These are phyloP conservation scores for Lanmaoa pseudosensibilis DNA, from an alignment of 768 basidiomycete species.

Conservation along the genomic window DNA sequence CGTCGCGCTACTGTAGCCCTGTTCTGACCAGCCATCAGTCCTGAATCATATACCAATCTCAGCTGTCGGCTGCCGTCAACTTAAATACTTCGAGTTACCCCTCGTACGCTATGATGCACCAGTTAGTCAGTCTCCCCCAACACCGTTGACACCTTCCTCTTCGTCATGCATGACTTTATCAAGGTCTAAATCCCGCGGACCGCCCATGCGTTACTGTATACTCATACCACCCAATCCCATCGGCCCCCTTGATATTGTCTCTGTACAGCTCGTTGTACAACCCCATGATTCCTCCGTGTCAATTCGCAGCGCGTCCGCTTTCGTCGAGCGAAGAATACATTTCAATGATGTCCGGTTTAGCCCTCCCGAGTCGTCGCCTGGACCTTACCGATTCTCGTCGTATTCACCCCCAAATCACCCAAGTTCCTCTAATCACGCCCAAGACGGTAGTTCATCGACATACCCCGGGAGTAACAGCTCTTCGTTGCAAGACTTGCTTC, in stretches of 20 bases:
- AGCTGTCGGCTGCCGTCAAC: slow-evolving; percentile 65
- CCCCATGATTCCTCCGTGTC: slow-evolving; percentile 56
- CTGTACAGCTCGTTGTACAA: slow-evolving; percentile 62
- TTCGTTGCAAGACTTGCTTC: slow-evolving; percentile 23
- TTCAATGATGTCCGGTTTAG: slow-evolving; percentile 43
- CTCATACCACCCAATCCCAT: slow-evolving; percentile 56
- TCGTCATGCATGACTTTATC: slow-evolving; percentile 40
- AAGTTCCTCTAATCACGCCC: slow-evolving; percentile 30
- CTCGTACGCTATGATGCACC: slow-evolving; percentile 72
- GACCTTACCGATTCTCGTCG: slow-evolving; percentile 19
- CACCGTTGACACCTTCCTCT: slow-evolving; percentile 36
- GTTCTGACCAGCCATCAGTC: slow-evolving; percentile 42
- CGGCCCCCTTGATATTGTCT: slow-evolving; percentile 71
- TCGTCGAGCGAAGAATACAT: slow-evolving; percentile 71
- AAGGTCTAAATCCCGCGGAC: slow-evolving; percentile 56
- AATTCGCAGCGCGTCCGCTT: slow-evolving; percentile 62
- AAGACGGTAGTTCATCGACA: slow-evolving; percentile 17
- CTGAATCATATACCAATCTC: slow-evolving; percentile 64
- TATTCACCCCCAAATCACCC: slow-evolving; percentile 21
- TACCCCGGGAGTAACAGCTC: slow-evolving; percentile 7
- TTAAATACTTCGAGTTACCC: slow-evolving; percentile 69
- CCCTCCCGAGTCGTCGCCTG: slow-evolving; percentile 26
- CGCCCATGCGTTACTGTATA: slow-evolving; percentile 59
- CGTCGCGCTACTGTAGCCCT: slow-evolving; percentile 1
- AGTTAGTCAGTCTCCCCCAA: slow-evolving; percentile 36